Evolutionary conservation across 2,329 filamentous ascomycete species (phyloP).

Genomic region (Penicillium sp.): DNA sequence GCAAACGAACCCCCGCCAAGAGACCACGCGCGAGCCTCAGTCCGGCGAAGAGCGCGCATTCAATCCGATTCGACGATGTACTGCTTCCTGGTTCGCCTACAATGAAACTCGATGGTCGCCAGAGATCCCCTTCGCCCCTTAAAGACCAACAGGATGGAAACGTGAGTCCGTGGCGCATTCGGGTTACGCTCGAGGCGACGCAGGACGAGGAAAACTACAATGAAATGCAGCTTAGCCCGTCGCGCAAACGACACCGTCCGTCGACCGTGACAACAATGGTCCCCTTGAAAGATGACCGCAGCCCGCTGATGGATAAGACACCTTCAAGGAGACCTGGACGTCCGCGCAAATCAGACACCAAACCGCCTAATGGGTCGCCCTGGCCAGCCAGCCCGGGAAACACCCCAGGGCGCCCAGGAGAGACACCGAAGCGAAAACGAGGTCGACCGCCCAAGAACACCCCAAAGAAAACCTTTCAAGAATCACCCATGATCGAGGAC

Average conservation of each 20-base stretch:
- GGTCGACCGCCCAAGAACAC: slow-evolving; percentile 45
- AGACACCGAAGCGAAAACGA: slow-evolving; percentile 37
- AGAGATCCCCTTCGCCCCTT: slow-evolving; percentile 42
- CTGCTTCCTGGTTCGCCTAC: slow-evolving; percentile 45
- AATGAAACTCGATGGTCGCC: slow-evolving; percentile 34
- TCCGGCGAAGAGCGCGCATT: slow-evolving; percentile 43
- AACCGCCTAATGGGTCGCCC: slow-evolving; percentile 39
- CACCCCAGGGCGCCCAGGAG: slow-evolving; percentile 28
- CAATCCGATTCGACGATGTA: slow-evolving; percentile 48
- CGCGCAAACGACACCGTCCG: slow-evolving; percentile 36
- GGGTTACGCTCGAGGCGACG: slow-evolving; percentile 53
- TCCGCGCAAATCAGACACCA: slow-evolving; percentile 46
- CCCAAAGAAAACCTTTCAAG: slow-evolving; percentile 20
- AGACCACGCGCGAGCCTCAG: slow-evolving; percentile 40
- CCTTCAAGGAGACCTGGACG: slow-evolving; percentile 48
- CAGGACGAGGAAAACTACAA: slow-evolving; percentile 45
- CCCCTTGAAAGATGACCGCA: slow-evolving; percentile 45
- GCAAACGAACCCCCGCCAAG: slow-evolving; percentile 40
- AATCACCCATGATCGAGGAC: slow-evolving; percentile 23
- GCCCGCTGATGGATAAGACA: slow-evolving; percentile 35
- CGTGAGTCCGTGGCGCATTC: slow-evolving; percentile 53
- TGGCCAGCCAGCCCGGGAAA: slow-evolving; percentile 34
- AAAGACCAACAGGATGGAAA: slow-evolving; percentile 44
- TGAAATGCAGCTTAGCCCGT: slow-evolving; percentile 34
- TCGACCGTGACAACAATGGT: slow-evolving; percentile 46